phyloP scores from a whole-genome alignment of 805 yeast genomes.

The Ogataea paradorogensis region DNA sequence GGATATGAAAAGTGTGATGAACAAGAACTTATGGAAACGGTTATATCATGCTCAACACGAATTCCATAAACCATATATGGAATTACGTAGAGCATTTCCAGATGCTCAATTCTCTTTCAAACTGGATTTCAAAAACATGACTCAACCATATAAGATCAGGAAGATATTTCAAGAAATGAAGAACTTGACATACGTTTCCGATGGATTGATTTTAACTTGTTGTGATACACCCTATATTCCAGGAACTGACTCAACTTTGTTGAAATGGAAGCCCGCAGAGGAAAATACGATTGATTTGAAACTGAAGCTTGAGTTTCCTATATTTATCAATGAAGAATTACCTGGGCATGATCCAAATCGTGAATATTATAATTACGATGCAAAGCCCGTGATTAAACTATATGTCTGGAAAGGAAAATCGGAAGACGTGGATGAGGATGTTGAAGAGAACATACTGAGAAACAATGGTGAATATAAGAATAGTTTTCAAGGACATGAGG shows the following conservation, averaged over 20 bases:
- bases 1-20: conserved; percentile 69
- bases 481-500: conserved; percentile 48
- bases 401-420: conserved; percentile 73
- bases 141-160: conserved; percentile 71
- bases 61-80: conserved; percentile 78
- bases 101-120: conserved; percentile 79
- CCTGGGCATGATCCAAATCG: conserved; percentile 66
- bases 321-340: conserved; percentile 58
- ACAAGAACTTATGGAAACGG: conserved; percentile 73
- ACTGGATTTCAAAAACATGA: conserved; percentile 84
- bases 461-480: conserved; percentile 33
- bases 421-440: conserved; percentile 33
- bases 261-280: conserved; percentile 97
- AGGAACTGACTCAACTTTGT: conserved; percentile 82
- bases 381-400: conserved; percentile 66
- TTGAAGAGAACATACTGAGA: conserved; percentile 34
- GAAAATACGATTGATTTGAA: conserved; percentile 93
- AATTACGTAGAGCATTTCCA: conserved; percentile 65
- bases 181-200: conserved; percentile 80
- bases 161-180: conserved; percentile 72
- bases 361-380: conserved; percentile 77
- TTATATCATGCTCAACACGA: conserved; percentile 81
- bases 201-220: conserved; percentile 92
- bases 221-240: conserved; percentile 81
- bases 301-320: conserved; percentile 58